A percentile compares a stretch with the other conserved stretches of the same genome.
These are phyloP conservation scores for Cokeromyces recurvatus DNA, from an alignment of 371 early-diverging fungal genomes.

Conservation along the genomic window DNA sequence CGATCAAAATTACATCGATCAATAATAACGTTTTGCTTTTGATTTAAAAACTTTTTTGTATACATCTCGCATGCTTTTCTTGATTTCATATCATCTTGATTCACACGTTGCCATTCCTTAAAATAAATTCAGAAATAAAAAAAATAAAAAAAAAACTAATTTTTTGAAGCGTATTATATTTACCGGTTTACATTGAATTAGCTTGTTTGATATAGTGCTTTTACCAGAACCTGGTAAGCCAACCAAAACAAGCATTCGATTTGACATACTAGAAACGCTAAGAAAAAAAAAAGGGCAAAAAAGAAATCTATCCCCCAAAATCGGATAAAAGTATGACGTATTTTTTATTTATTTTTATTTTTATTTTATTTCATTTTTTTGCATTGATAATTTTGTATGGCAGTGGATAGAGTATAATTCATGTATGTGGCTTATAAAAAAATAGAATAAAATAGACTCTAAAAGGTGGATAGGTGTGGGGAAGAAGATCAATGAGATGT, in stretches of 20 bases:
- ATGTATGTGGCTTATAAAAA: no score
- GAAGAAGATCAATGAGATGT: no score
- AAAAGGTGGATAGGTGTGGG: no score
- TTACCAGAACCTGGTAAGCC: constrained; percentile 72
- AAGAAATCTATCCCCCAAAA: background rate
- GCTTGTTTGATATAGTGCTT: constrained; percentile 53
- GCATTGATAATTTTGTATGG: no score
- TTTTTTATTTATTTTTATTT: background rate
- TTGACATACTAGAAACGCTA: constrained; percentile 18
- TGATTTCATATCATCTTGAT: constrained; percentile 60
- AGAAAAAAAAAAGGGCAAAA: background rate
- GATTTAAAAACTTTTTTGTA: constrained; percentile 27
- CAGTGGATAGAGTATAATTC: no score
- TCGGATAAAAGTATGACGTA: background rate
- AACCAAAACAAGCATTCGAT: constrained; percentile 45
- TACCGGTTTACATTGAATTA: constrained; percentile 21
- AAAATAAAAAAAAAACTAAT: background rate
- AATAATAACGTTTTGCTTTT: constrained; percentile 61
- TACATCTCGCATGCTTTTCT: constrained; percentile 59
- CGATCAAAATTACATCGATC: constrained; percentile 79
- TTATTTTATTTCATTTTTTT: background rate
- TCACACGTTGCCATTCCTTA: constrained; percentile 19
- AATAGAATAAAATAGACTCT: no score
- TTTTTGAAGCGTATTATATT: background rate
- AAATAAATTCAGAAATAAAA: background rate